phyloP scores from a whole-genome alignment of 75 land plant genomes.

The Cunninghamia lanceolata region DNA sequence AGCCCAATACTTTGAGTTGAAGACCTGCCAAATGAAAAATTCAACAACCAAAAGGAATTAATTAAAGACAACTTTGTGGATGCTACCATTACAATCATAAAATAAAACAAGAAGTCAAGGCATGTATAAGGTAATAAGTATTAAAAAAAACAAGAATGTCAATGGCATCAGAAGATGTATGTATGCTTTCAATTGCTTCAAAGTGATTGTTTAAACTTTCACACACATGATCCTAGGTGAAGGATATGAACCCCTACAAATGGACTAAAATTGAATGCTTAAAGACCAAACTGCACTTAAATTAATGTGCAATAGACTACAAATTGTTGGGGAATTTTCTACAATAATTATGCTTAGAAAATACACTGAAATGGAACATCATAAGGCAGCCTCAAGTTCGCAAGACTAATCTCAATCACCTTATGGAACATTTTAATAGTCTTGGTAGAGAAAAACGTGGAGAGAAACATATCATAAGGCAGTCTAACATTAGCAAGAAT shows the following conservation, averaged over 20 bases:
- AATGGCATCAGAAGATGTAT: background rate
- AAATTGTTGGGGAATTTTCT: background rate
- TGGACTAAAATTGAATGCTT: background rate
- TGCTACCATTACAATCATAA: background rate
- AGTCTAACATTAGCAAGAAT: too few relatives aligned
- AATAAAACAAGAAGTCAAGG: background rate
- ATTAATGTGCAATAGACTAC: background rate
- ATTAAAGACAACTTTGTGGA: background rate
- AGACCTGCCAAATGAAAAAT: slow-evolving; percentile 26
- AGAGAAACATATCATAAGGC: too few relatives aligned
- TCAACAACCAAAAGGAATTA: background rate
- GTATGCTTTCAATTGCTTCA: background rate
- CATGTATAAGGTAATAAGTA: background rate
- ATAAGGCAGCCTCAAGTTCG: too few relatives aligned
- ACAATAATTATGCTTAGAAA: background rate
- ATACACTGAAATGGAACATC: background rate
- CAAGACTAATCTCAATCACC: too few relatives aligned
- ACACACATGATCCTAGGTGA: background rate
- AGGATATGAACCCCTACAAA: background rate
- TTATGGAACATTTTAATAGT: too few relatives aligned
- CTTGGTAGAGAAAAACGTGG: too few relatives aligned
- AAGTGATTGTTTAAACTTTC: background rate
- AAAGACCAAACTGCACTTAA: background rate
- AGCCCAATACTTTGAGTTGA: slow-evolving; percentile 88
- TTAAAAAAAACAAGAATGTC: background rate